Evolutionary conservation across 225 moss, liverwort and hornwort genomes (phyloP).

Genomic region (Polytrichum commune): DNA sequence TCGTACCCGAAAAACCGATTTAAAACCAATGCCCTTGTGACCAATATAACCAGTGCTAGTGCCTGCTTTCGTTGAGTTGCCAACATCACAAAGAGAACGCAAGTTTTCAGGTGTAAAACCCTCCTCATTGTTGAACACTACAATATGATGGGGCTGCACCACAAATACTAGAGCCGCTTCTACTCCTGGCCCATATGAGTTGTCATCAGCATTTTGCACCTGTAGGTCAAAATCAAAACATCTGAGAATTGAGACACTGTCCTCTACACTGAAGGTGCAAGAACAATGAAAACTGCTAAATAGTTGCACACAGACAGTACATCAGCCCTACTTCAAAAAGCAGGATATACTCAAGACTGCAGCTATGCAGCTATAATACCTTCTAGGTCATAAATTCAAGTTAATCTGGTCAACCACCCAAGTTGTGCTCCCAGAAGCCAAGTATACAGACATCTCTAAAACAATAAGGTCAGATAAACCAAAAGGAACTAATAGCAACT

Average conservation of each 20-base stretch:
- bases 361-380: no score
- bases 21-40: slow-evolving; percentile 98
- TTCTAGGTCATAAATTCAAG: no score
- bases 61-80: slow-evolving; percentile 91
- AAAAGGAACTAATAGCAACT: no score
- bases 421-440: no score
- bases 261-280: no score
- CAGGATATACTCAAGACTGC: no score
- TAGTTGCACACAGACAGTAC: no score
- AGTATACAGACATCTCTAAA: no score
- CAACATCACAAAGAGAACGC: slow-evolving; percentile 95
- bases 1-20: slow-evolving; percentile 92
- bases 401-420: no score
- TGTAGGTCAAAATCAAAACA: slow-evolving; percentile 23
- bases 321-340: no score
- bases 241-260: background rate
- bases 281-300: no score
- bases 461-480: no score
- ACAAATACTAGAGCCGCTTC: slow-evolving; percentile 76
- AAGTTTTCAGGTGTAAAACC: slow-evolving; percentile 84
- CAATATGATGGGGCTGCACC: slow-evolving; percentile 64
- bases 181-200: slow-evolving; percentile 56
- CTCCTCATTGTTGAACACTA: slow-evolving; percentile 80
- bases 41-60: slow-evolving; percentile 86
- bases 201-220: slow-evolving; percentile 99